Base-by-base conservation (phyloP, 306 rosid species). In the Cotoneaster glaucophyllus region DNA sequence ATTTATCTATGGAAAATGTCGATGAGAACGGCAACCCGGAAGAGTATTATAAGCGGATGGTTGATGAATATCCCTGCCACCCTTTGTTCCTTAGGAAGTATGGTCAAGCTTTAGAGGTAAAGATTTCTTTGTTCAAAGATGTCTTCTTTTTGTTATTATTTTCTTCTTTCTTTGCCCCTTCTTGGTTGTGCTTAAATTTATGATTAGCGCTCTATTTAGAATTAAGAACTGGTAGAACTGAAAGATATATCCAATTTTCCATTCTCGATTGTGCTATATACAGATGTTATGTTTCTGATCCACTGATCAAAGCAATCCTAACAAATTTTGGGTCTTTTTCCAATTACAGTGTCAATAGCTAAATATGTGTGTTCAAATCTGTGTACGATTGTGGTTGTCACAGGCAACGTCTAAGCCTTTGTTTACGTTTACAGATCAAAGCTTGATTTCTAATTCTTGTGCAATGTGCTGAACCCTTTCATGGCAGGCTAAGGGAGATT, bases 401-500 rank as follows among this genome's bases (percentile, higher is more conserved):
- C n/a, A 56, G 48, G 52, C 65, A 24, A 56, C 11, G 64, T 21
- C 13, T 21, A 61, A 24, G 41, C 31, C 53, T 59, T 21, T 58
- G 9, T 9, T 59, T 17, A 24, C 15, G 58, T 14, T n/a, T 24
- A 9, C 21, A 28, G 11, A 28, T 45, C 41, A 19, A 64, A 54
- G 1, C 25, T 58, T 64, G 67, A 31, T 21, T 37, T 15, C 65
- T 64, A 67, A 67, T 71, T 58, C 12, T 22, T 71, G 72, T 25
- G 73, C 41, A 62, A 50, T 67, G 41, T 53, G 11, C 74, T 28
- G 34, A n/a, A 19, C 52, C 21, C 48, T 83, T 48, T 66, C 37
- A 67, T 81, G 79, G 79, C 84, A 95, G 99, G 82, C 89, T 24
- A 90, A 88, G 69, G 99, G 97, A 63, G 94, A 89, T 39, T 86